Conservation (phyloP, 192 early-diverging fungal genomes). For the Spinellus fusiger region DNA sequence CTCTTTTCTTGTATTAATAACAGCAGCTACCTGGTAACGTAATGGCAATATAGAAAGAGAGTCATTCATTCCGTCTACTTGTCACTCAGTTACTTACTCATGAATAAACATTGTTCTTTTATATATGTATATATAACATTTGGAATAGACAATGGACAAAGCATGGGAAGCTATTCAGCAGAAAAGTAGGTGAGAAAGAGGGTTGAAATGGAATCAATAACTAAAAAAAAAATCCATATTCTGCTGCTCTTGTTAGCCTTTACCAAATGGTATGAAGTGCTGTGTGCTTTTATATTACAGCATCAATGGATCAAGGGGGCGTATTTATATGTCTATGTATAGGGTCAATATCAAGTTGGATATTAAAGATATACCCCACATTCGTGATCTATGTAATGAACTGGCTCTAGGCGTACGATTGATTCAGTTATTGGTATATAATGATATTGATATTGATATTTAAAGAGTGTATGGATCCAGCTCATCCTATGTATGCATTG, state of each 20-base stretch:
- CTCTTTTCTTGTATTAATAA: too few relatives aligned
- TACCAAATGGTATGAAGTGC: slow-evolving; percentile 65
- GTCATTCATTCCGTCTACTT: too few relatives aligned
- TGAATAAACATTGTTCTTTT: not conserved
- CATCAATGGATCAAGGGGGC: not conserved
- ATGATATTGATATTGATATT: slow-evolving; percentile 26
- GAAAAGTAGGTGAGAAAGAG: slow-evolving; percentile 64
- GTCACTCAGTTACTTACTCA: too few relatives aligned
- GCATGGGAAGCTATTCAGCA: slow-evolving; percentile 88
- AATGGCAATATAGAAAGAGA: too few relatives aligned
- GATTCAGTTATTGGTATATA: slow-evolving; percentile 52
- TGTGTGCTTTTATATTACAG: not conserved
- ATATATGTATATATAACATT: slow-evolving; percentile 14
- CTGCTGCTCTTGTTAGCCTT: slow-evolving; percentile 57
- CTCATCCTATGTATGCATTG: not conserved
- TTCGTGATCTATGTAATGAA: slow-evolving; percentile 33
- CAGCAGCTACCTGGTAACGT: too few relatives aligned
- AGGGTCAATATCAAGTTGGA: slow-evolving; percentile 79
- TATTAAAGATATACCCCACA: slow-evolving; percentile 39
- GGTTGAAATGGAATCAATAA: not conserved
- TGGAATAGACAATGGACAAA: slow-evolving; percentile 61
- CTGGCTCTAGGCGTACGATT: slow-evolving; percentile 50
- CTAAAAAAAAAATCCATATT: not conserved
- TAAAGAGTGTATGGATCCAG: slow-evolving; percentile 24
- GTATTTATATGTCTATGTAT: not conserved